Evolutionary conservation across 805 yeast genomes (phyloP), one percentile per base, ranked within the genome.

Genomic region (Candida awuae): DNA sequence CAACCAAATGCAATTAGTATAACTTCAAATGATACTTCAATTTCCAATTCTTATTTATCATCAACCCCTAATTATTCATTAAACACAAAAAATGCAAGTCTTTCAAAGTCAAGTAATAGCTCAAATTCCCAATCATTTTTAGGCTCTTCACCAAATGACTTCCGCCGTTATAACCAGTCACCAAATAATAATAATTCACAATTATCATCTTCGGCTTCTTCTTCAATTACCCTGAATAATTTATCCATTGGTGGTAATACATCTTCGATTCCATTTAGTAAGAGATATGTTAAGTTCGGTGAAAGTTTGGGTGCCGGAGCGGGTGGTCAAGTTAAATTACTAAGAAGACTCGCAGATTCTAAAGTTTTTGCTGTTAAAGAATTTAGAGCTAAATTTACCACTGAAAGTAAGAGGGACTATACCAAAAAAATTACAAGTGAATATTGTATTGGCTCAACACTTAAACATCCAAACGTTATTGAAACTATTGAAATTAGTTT

Each of bases 271-370:
- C 87, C 88, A 1, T 79, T 80, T 48, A 75, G 82, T 29, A 85
- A 81, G 53, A 67, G 87, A 49, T 87, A 86, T 58, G 75, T 81
- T 37, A 83, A 80, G 56, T 78, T 82, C 39, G 95, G 95, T 38
- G 90, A 86, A 45, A 83, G 75, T 42, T 68, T 88, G 34, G 97
- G 96, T 39, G 92, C 92, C 16, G 97, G 97, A 38, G 96, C 96
- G 2, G 97, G 97, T 35, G 97, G 97, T 4, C 73, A 81, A 13
- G 97, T 88, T 25, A 77, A 78, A 52, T 66, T 87, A 35, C 80
- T 85, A 33, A 78, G 70, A 37, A 64, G 95, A 49, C 61, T 73
- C 4, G 60, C 72, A 2, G 96, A 87, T 61, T 63, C 67, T 22
- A 72, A 77, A 51, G 73, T 84, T 2, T 87, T 85, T 67, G 97